A percentile compares a stretch with the other conserved stretches of the same genome.
These are phyloP conservation scores for Exobasidium cylindrosporum DNA, from an alignment of 1,284 basidiomycete genomes.

Conservation along the genomic window DNA sequence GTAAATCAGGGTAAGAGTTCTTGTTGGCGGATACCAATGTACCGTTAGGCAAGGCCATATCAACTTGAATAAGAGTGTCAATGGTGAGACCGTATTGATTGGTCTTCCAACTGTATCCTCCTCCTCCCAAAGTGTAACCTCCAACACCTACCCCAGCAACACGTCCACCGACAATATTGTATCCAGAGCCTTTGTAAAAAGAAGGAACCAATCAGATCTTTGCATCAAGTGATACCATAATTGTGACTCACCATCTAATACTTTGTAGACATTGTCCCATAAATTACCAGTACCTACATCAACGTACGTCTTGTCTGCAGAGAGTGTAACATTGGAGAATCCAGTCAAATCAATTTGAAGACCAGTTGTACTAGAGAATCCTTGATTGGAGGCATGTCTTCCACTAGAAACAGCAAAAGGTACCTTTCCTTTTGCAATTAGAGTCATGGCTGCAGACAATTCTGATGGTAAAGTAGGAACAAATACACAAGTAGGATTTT, in stretches of 20 bases:
- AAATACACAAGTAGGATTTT: conserved; percentile 30
- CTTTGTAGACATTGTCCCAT: conserved; percentile 40
- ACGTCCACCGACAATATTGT: conserved; percentile 33
- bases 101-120: conserved; percentile 36
- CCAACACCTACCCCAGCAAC: conserved; percentile 40
- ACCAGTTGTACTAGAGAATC: conserved; percentile 38
- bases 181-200: conserved; percentile 23
- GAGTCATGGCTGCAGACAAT: conserved; percentile 28
- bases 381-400: conserved; percentile 37
- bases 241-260: no score
- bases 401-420: conserved; percentile 34
- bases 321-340: conserved; percentile 31
- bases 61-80: conserved; percentile 35
- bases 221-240: no score
- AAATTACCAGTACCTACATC: conserved; percentile 34
- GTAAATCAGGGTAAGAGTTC: conserved; percentile 32
- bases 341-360: conserved; percentile 31
- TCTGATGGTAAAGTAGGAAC: conserved; percentile 28
- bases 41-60: conserved; percentile 37
- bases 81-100: conserved; percentile 39
- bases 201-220: no score
- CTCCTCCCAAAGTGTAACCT: conserved; percentile 32
- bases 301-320: conserved; percentile 30
- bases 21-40: conserved; percentile 26
- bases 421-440: conserved; percentile 31